A percentile compares a stretch with the other conserved stretches of the same genome.
phyloP scores from a whole-genome alignment of 2,329 filamentous ascomycete species.

The Aspergillus caelatus region DNA sequence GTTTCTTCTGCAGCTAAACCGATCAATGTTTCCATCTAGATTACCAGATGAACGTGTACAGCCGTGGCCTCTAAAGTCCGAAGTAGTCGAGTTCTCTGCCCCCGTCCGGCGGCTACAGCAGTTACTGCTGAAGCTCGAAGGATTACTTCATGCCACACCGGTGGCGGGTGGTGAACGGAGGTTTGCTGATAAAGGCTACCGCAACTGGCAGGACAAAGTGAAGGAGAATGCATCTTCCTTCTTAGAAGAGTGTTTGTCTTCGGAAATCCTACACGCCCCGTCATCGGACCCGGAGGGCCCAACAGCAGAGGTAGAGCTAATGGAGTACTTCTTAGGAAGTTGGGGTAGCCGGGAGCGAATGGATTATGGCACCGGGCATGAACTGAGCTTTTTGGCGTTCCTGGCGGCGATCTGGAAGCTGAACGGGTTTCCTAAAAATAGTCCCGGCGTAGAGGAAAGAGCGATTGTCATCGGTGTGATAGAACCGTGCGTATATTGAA shows the following conservation, averaged over 20 bases:
- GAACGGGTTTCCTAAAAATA: slow-evolving; percentile 68
- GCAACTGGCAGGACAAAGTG: too few species aligned
- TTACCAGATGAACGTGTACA: slow-evolving; percentile 42
- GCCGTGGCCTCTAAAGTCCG: slow-evolving; percentile 52
- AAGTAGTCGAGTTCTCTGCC: slow-evolving; percentile 53
- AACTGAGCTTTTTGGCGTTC: slow-evolving; percentile 92
- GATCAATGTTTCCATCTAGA: slow-evolving; percentile 75
- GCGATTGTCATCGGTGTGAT: slow-evolving; percentile 80
- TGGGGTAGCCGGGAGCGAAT: slow-evolving; percentile 88
- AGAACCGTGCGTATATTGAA: slow-evolving; percentile 80
- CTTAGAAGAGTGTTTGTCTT: slow-evolving; percentile 60
- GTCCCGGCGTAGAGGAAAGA: slow-evolving; percentile 65
- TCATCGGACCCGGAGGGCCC: slow-evolving; percentile 36
- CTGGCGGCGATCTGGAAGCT: slow-evolving; percentile 90
- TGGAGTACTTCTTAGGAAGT: slow-evolving; percentile 76
- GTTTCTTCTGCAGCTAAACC: slow-evolving; percentile 89
- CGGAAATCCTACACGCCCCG: slow-evolving; percentile 45
- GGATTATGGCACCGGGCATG: slow-evolving; percentile 96
- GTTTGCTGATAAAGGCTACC: too few species aligned
- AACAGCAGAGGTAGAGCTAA: slow-evolving; percentile 68
- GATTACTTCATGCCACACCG: too few species aligned
- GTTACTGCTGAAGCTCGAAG: slow-evolving; percentile 66
- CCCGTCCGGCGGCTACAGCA: slow-evolving; percentile 66
- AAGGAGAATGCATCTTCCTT: too few species aligned
- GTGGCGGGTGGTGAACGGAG: too few species aligned